phyloP scores from a whole-genome alignment of 2,329 filamentous ascomycete genomes.

The Colletotrichum eremochloae region DNA sequence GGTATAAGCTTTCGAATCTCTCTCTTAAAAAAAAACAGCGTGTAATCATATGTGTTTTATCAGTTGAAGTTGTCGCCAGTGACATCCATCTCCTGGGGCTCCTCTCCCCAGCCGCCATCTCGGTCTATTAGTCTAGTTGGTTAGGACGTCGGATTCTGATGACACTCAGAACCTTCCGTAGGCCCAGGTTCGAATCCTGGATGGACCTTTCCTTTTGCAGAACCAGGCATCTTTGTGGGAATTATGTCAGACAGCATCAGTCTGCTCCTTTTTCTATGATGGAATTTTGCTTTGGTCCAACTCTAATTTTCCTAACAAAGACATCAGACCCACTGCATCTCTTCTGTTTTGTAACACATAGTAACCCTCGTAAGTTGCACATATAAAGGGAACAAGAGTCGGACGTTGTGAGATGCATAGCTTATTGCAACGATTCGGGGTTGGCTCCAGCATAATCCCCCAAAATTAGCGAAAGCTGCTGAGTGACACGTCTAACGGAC shows the following conservation, averaged over 20 bases:
- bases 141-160: conserved; percentile 43
- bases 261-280: too few relatives aligned
- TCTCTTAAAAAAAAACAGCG: too few relatives aligned
- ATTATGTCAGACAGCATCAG: not conserved
- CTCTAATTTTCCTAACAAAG: not conserved
- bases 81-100: not conserved
- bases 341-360: not conserved
- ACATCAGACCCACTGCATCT: not conserved
- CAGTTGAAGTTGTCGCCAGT: fast-evolving
- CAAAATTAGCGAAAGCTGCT: not conserved
- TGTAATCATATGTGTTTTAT: not conserved
- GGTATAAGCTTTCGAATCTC: too few relatives aligned
- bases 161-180: conserved; percentile 27
- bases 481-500: not conserved
- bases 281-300: too few relatives aligned
- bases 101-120: fast-evolving
- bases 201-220: conserved; percentile 27
- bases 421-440: not conserved
- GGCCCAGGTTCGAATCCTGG: conserved; percentile 43
- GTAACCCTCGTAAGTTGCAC: not conserved
- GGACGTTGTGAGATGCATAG: not conserved
- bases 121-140: conserved; percentile 43
- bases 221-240: not conserved
- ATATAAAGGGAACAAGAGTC: not conserved
- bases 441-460: not conserved